These are phyloP conservation scores for Apostasia ramifera DNA, from an alignment of 106 monocot species.

Conservation along the genomic window DNA sequence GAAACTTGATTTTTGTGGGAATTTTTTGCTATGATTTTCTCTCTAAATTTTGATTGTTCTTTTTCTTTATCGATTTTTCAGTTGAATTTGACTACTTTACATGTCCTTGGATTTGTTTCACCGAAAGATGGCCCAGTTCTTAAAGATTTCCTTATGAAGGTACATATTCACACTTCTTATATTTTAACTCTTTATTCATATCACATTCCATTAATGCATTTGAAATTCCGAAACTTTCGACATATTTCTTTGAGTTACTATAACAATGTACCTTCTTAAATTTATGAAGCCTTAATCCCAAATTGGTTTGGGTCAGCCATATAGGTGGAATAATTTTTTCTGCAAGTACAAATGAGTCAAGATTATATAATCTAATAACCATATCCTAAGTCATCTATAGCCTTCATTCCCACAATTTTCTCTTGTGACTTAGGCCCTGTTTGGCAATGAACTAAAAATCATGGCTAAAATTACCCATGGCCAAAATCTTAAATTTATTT, in stretches of 20 bases:
- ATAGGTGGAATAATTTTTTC: too few species aligned
- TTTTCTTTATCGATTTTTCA: constrained; percentile 22
- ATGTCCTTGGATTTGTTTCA: constrained; percentile 73
- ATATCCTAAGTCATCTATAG: too few species aligned
- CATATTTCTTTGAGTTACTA: neutral
- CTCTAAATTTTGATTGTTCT: neutral
- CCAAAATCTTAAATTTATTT: too few species aligned
- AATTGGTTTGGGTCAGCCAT: too few species aligned
- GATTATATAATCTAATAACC: too few species aligned
- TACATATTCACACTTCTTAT: constrained; percentile 5
- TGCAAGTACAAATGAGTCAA: too few species aligned
- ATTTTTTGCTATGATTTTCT: neutral
- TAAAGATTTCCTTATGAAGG: constrained; percentile 78
- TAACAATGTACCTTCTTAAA: neutral
- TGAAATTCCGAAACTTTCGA: neutral
- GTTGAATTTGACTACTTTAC: constrained; percentile 66
- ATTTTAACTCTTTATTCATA: neutral
- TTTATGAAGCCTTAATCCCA: too few species aligned
- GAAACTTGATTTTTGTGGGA: neutral
- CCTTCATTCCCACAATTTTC: too few species aligned
- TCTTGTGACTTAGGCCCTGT: too few species aligned
- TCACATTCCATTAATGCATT: neutral
- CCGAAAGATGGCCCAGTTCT: constrained; percentile 53
- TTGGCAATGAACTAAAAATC: too few species aligned
- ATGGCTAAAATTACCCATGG: too few species aligned